Percentiles rank a stretch among this genome's conserved stretches.
phyloP scores from a whole-genome alignment of 305 asterid species.

The Fraxinus dipetala region DNA sequence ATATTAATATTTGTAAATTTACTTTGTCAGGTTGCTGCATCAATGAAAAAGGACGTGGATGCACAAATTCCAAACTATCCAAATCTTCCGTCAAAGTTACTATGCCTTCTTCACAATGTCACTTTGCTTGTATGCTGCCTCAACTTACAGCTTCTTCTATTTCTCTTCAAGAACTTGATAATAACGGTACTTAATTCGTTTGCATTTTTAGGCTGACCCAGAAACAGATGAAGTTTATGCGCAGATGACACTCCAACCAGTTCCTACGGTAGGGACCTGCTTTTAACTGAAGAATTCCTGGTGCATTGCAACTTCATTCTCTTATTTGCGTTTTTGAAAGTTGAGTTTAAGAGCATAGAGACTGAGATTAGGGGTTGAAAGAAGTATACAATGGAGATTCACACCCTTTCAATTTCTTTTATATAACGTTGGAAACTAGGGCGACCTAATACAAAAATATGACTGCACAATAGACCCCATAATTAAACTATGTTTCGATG shows the following conservation, averaged over 20 bases:
- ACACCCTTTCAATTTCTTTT: neutral
- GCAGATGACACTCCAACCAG: slow-evolving; percentile 59
- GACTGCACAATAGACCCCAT: neutral
- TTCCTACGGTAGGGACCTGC: slow-evolving; percentile 39
- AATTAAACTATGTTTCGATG: neutral
- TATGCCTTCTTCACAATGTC: slow-evolving; percentile 48
- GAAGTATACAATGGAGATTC: neutral
- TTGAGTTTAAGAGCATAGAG: neutral
- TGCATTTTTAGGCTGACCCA: slow-evolving; percentile 43
- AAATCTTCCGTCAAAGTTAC: slow-evolving; percentile 47
- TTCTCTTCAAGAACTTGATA: slow-evolving; percentile 5
- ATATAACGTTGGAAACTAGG: neutral
- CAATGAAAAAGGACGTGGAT: slow-evolving; percentile 55
- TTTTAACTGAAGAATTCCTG: neutral
- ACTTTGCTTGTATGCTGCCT: slow-evolving; percentile 41
- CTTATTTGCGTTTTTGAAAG: neutral
- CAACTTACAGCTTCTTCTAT: neutral
- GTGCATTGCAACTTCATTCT: neutral
- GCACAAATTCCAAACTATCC: slow-evolving; percentile 55
- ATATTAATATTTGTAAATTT: neutral
- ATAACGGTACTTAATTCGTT: neutral
- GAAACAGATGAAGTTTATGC: slow-evolving; percentile 62
- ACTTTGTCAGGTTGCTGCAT: slow-evolving; percentile 50
- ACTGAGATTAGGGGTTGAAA: neutral
- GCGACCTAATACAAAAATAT: neutral